Conservation (phyloP, 257 asterid species). For the Jaltomata sinuosa region DNA sequence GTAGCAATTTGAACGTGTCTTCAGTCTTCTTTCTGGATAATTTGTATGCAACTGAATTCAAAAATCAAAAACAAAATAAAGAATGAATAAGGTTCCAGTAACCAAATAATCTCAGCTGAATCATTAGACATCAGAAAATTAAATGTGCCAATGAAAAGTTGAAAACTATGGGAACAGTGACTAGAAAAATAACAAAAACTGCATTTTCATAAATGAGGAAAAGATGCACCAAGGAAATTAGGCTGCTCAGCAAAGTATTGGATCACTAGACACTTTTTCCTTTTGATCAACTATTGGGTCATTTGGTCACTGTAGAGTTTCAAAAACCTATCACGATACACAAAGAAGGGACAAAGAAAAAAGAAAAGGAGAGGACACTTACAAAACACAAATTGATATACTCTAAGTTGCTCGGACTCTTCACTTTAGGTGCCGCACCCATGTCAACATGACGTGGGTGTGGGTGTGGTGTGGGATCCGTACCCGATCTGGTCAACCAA, state of each 20-base stretch:
- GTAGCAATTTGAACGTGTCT: slow-evolving; percentile 73
- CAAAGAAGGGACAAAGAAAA: neutral
- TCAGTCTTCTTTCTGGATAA: slow-evolving; percentile 76
- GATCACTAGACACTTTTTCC: neutral
- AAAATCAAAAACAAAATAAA: slow-evolving; percentile 1
- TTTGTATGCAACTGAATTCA: slow-evolving; percentile 66
- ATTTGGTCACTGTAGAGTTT: neutral
- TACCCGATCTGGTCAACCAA: no score
- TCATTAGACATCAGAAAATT: neutral
- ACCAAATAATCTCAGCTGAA: slow-evolving; percentile 1
- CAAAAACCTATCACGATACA: neutral
- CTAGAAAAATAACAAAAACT: neutral
- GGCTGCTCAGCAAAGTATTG: neutral
- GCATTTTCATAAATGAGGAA: neutral
- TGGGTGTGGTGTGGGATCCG: no score
- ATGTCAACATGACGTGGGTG: no score
- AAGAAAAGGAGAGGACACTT: neutral
- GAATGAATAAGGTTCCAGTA: neutral
- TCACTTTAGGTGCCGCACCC: no score
- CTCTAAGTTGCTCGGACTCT: no score
- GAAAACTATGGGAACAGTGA: neutral
- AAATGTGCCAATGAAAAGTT: neutral
- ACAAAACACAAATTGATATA: neutral
- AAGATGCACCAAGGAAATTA: neutral
- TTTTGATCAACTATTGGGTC: neutral